These are phyloP conservation scores for Fusarium sp. DNA, from an alignment of 2,329 filamentous ascomycete species.

Conservation along the genomic window DNA sequence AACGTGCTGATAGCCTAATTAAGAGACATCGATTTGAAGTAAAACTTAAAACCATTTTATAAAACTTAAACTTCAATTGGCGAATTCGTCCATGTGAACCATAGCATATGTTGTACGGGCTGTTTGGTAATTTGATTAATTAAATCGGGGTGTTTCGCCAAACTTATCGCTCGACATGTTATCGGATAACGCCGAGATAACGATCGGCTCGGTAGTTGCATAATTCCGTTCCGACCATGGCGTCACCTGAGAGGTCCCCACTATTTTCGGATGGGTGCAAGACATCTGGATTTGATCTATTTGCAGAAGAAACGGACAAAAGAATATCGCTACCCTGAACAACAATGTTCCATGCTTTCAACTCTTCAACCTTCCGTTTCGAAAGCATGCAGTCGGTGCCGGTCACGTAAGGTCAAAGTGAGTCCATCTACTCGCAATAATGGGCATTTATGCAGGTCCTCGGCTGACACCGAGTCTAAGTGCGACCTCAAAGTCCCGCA, in stretches of 20 bases:
- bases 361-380: neutral
- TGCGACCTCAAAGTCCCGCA: neutral
- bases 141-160: too few species aligned
- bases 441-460: rapidly evolving
- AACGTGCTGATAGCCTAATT: too few species aligned
- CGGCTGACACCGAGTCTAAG: neutral
- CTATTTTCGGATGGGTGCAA: neutral
- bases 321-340: neutral
- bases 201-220: neutral
- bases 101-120: too few species aligned
- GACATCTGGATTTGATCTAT: neutral
- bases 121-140: too few species aligned
- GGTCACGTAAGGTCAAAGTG: constrained; percentile 4
- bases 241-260: neutral
- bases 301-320: rapidly evolving
- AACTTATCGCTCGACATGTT: rapidly evolving
- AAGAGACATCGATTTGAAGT: too few species aligned
- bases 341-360: neutral
- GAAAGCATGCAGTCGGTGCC: neutral
- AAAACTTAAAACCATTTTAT: neutral
- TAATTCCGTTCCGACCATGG: constrained; percentile 1
- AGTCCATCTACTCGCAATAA: neutral
- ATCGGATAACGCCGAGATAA: neutral
- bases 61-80: neutral
- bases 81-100: rapidly evolving